Conservation (phyloP, 1,284 basidiomycete genomes). For the Trichosporon faecale region DNA sequence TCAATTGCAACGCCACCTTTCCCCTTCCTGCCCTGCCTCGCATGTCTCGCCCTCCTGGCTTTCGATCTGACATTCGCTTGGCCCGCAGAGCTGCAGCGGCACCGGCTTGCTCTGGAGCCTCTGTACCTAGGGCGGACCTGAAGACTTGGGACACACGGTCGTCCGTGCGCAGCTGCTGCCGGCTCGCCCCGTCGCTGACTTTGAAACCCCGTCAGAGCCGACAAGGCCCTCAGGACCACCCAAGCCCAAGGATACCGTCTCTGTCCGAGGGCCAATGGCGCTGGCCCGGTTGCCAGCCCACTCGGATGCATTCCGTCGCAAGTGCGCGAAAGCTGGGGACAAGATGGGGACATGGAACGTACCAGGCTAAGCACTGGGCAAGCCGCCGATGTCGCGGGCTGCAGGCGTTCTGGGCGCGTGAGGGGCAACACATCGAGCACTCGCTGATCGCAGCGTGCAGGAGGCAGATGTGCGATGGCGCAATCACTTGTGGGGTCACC, state of each 20-base stretch:
- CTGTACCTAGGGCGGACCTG: not conserved
- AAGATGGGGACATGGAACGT: not conserved
- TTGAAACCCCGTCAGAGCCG: not conserved
- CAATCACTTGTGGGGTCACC: not conserved
- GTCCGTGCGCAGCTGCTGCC: constrained; percentile 1
- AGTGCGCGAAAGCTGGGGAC: not conserved
- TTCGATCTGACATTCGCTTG: not conserved
- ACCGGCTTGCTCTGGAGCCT: not conserved
- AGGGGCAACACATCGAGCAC: not conserved
- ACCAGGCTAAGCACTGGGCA: not conserved
- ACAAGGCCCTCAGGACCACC: not conserved
- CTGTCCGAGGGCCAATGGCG: constrained; percentile 8
- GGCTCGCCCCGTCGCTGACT: constrained; percentile 3
- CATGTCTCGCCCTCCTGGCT: not conserved
- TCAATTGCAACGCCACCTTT: not conserved
- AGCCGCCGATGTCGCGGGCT: not conserved
- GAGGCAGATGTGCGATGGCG: constrained; percentile 2
- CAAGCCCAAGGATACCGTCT: constrained; percentile 1
- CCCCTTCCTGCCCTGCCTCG: not conserved
- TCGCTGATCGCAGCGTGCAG: not conserved
- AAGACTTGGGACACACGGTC: not conserved
- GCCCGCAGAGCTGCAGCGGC: not conserved
- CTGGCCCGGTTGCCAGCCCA: not conserved
- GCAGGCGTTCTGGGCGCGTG: not conserved
- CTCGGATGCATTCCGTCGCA: not conserved